Percentiles rank a stretch among this genome's conserved stretches.
Evolutionary conservation across 805 yeast genomes (phyloP).

Genomic region (Ogataea naganishii): DNA sequence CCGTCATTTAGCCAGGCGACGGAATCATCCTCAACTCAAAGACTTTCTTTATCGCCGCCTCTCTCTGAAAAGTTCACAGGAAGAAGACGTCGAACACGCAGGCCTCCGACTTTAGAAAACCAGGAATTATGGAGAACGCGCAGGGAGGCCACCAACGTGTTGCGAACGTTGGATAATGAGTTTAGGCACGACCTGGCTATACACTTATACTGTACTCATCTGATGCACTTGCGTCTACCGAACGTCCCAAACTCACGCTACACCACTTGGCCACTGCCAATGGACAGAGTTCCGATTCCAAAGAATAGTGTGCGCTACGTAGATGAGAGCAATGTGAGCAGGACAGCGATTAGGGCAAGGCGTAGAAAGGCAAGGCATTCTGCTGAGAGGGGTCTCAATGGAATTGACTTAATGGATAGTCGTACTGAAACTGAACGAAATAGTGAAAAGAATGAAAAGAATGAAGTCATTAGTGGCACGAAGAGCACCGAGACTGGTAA

Average conservation of each 20-base stretch:
- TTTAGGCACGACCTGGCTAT: slow-evolving; percentile 48
- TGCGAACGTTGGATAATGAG: slow-evolving; percentile 37
- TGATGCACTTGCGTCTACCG: slow-evolving; percentile 31
- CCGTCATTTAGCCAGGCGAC: too few species aligned
- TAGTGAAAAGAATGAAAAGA: too few species aligned
- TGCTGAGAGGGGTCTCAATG: background rate
- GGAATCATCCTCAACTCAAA: too few species aligned
- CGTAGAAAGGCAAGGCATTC: slow-evolving; percentile 1
- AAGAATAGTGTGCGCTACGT: slow-evolving; percentile 15
- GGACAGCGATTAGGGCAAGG: slow-evolving; percentile 2
- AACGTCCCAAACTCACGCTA: slow-evolving; percentile 32
- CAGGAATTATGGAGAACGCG: slow-evolving; percentile 5
- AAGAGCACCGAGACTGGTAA: too few species aligned
- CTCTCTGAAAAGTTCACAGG: too few species aligned
- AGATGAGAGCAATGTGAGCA: slow-evolving; percentile 12
- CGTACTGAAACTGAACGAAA: too few species aligned
- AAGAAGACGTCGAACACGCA: background rate
- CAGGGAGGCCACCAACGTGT: slow-evolving; percentile 12
- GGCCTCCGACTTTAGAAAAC: too few species aligned
- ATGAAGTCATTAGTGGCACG: too few species aligned
- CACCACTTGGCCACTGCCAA: slow-evolving; percentile 53
- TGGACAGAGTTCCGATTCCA: slow-evolving; percentile 29
- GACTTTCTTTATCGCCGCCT: too few species aligned
- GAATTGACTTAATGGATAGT: too few species aligned
- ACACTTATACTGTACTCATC: slow-evolving; percentile 53